Conservation (phyloP, 768 basidiomycete genomes). For the Podaxis sp. region DNA sequence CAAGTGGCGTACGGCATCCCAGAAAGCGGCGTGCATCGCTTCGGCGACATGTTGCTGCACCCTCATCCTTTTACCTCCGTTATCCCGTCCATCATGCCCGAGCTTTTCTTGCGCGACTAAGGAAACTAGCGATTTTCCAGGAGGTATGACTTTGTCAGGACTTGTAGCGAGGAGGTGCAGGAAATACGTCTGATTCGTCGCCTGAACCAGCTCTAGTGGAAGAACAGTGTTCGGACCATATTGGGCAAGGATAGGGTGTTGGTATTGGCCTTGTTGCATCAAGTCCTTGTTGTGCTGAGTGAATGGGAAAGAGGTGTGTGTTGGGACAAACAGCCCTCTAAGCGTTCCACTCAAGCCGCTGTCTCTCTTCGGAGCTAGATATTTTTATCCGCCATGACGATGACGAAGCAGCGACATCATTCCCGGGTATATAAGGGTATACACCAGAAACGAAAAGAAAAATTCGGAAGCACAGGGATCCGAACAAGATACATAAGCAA, state of each 20-base stretch:
- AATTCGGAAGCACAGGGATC: no score
- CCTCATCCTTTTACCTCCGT: constrained; percentile 14
- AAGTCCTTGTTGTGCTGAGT: not conserved
- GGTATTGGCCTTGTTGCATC: not conserved
- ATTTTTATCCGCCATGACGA: not conserved
- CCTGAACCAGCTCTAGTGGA: constrained; percentile 55
- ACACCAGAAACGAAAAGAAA: not conserved
- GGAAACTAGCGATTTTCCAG: constrained; percentile 71
- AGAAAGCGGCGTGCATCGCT: constrained; percentile 67
- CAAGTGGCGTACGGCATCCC: constrained; percentile 59
- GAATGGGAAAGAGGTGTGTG: no score
- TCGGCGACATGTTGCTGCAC: constrained; percentile 40
- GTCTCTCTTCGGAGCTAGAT: not conserved
- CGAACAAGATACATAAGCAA: no score
- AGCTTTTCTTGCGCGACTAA: constrained; percentile 37
- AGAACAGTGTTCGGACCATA: constrained; percentile 27
- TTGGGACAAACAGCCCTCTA: no score
- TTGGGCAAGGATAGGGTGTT: constrained; percentile 13
- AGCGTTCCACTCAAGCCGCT: no score
- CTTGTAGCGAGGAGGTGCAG: constrained; percentile 69
- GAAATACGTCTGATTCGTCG: constrained; percentile 61
- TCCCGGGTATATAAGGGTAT: not conserved
- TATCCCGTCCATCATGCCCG: constrained; percentile 29
- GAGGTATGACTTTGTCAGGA: constrained; percentile 58
- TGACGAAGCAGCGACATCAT: not conserved